Evolutionary conservation across 176 grass and related monocot species (phyloP).

Genomic region (Carex parvula): DNA sequence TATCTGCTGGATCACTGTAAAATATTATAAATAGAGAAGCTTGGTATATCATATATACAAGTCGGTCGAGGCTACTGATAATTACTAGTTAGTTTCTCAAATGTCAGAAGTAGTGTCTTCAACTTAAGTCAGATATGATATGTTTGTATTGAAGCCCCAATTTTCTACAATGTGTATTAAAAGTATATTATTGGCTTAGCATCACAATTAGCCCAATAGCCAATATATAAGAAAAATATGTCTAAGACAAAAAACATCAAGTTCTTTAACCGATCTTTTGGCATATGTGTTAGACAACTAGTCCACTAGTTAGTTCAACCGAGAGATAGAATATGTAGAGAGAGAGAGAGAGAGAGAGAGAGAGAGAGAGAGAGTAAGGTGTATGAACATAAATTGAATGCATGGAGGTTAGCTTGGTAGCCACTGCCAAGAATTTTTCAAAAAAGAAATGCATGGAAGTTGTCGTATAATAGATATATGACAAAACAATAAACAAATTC

Average conservation of each 20-base stretch:
- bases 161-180: not conserved
- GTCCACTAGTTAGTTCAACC: not conserved
- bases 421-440: too few relatives aligned
- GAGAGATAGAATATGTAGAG: not conserved
- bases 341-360: too few relatives aligned
- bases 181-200: too few relatives aligned
- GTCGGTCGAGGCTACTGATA: not conserved
- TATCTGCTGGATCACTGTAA: conserved; percentile 6
- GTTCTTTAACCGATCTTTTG: not conserved
- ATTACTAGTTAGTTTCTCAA: not conserved
- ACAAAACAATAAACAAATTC: conserved; percentile 17
- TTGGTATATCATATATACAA: not conserved
- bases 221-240: not conserved
- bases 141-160: conserved; percentile 1
- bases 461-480: not conserved
- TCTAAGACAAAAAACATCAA: not conserved
- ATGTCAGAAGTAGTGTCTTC: not conserved
- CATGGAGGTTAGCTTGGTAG: too few relatives aligned
- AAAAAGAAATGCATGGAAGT: too few relatives aligned
- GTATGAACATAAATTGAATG: conserved; percentile 6
- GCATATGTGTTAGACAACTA: conserved; percentile 22
- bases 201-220: not conserved
- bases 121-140: conserved; percentile 19
- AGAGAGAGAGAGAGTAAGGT: not conserved
- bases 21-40: not conserved